Evolutionary conservation across 768 basidiomycete genomes (phyloP).

Genomic region (Agaricus blazei): DNA sequence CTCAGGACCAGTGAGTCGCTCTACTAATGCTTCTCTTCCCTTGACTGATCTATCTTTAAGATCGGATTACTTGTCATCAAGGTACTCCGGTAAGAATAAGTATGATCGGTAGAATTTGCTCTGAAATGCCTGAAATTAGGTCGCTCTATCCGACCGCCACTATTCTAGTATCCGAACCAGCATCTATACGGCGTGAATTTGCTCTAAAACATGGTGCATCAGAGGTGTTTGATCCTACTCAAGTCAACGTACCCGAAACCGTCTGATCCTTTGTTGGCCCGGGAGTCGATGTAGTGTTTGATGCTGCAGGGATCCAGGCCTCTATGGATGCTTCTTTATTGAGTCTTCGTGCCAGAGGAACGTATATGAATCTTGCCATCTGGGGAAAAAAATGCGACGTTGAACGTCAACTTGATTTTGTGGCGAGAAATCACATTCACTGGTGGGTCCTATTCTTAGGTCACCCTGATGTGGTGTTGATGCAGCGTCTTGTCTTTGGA

Average conservation of each 20-base stretch:
- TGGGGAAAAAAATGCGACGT: conserved; percentile 31
- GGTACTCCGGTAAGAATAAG: conserved; percentile 25
- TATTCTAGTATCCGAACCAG: conserved; percentile 37
- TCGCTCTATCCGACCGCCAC: conserved; percentile 20
- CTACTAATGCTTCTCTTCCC: neutral
- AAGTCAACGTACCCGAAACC: conserved; percentile 21
- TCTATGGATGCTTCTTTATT: conserved; percentile 30
- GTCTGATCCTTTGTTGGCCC: conserved; percentile 23
- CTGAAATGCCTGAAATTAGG: conserved; percentile 11
- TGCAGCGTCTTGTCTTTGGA: neutral
- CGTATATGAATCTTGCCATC: conserved; percentile 36
- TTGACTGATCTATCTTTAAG: conserved; percentile 11
- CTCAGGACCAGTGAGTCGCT: conserved; percentile 35
- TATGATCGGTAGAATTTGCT: neutral
- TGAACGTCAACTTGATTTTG: conserved; percentile 31
- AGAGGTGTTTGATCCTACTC: conserved; percentile 29
- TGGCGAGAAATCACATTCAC: conserved; percentile 32
- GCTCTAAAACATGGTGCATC: conserved; percentile 35
- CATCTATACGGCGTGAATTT: conserved; percentile 28
- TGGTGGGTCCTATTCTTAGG: conserved; percentile 18
- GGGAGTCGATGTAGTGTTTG: conserved; percentile 43
- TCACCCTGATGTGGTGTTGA: too few relatives aligned
- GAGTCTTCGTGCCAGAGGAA: conserved; percentile 33
- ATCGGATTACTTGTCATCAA: conserved; percentile 34
- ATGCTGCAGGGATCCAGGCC: conserved; percentile 38